Percentiles rank a stretch among this genome's conserved stretches.
These are phyloP conservation scores for Sequoiadendron giganteum DNA, from an alignment of 75 land plant species.

Conservation along the genomic window DNA sequence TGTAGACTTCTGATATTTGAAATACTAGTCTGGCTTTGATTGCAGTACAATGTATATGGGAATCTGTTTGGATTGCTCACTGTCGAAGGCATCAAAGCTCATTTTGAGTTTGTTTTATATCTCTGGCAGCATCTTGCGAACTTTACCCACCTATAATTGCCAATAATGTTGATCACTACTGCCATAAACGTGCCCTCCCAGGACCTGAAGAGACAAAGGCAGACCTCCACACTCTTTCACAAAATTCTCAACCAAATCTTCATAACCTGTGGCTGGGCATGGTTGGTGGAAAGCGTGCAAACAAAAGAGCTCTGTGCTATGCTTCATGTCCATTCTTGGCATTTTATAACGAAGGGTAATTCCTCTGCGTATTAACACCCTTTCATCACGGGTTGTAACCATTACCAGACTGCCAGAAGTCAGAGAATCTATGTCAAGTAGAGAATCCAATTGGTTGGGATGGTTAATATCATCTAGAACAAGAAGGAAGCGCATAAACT, in stretches of 20 bases:
- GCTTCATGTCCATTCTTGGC: neutral
- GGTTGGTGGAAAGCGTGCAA: neutral
- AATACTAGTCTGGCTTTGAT: neutral
- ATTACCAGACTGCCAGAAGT: neutral
- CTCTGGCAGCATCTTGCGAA: neutral
- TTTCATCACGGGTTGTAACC: neutral
- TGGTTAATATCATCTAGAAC: neutral
- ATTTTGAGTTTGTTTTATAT: neutral
- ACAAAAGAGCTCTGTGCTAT: neutral
- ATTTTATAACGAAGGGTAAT: neutral
- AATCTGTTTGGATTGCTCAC: neutral
- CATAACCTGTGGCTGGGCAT: neutral
- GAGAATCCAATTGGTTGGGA: neutral
- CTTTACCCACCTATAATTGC: neutral
- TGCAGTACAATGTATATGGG: conserved; percentile 30
- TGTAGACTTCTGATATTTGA: too few relatives aligned
- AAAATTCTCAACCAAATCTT: neutral
- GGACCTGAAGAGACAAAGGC: neutral
- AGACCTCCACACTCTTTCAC: neutral
- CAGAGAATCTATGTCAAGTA: neutral
- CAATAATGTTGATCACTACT: neutral
- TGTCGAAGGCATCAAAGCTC: neutral
- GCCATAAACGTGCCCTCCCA: neutral
- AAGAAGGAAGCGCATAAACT: neutral
- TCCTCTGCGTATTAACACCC: neutral